Evolutionary conservation across 768 basidiomycete genomes (phyloP).

Genomic region (Rhodotorula toruloides): DNA sequence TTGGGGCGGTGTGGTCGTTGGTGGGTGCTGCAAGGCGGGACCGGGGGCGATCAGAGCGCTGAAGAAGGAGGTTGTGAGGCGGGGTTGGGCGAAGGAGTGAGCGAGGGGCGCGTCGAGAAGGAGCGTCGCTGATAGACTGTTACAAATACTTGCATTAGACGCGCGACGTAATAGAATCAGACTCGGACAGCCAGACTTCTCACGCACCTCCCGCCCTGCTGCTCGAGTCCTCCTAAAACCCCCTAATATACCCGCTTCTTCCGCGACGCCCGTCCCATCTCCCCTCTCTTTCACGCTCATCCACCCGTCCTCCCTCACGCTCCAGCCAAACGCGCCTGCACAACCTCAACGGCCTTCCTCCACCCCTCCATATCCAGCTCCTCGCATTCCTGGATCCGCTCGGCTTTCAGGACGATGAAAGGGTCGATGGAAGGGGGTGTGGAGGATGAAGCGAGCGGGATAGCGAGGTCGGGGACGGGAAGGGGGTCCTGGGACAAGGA

Average conservation of each 20-base stretch:
- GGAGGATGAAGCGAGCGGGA: neutral
- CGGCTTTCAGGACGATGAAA: neutral
- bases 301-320: neutral
- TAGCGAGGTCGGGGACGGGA: neutral
- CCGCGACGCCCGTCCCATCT: neutral
- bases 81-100: constrained; percentile 6
- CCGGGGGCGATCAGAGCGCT: constrained; percentile 44
- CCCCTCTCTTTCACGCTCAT: neutral
- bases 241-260: neutral
- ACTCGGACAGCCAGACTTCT: no score
- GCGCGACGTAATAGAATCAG: no score
- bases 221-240: neutral
- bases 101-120: no score
- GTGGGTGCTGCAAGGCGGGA: constrained; percentile 48
- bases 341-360: neutral
- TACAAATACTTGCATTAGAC: no score
- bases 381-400: neutral
- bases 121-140: no score
- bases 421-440: neutral
- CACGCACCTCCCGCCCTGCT: no score
- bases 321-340: no score
- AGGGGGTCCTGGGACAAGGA: neutral
- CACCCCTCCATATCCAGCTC: constrained; percentile 6
- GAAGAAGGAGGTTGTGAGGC: constrained; percentile 29
- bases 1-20: constrained; percentile 45